Base-by-base conservation (phyloP, 176 grass and related monocot species). In the Thalia dealbata region DNA sequence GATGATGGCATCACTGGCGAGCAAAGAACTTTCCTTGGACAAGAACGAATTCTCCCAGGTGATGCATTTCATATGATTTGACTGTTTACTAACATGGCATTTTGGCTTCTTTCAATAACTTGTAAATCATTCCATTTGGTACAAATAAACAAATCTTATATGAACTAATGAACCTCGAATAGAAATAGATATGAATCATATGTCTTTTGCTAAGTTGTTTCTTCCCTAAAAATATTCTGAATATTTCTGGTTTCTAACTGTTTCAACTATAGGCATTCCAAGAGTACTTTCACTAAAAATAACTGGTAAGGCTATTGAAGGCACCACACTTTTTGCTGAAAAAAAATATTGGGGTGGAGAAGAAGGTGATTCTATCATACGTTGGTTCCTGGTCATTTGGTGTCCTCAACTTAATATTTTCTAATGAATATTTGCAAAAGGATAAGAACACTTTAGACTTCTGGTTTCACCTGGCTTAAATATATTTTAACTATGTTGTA, bases 271-370 rank as follows among this genome's bases (percentile, higher is more conserved):
- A 99, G 90, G 90, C 76, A 88, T 61, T 50, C 90, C 95, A 0
- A 86, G 55, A 43, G 21, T 93, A 55, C 65, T 93, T 85, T 99
- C 87, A 52, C 82, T 99, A 55, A 79, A 91, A 48, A 75, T 99
- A 73, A 82, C 45, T 66, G 95, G 95, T 50, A 70, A 91, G 44
- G 75, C 74, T 67, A 78, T 91, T 71, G 95, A 99, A 74, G 95
- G 90, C 66, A 72, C 66, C 65, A 88, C 73, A 61, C 62, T 99
- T 69, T 72, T 99, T 82, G 85, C 83, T 28, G 82, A 79, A 61
- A 93, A 73, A 82, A 87, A 59, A 81, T 99, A 99, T 80, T 99
- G 95, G 95, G 95, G 95, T 58, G 95, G 95, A 80, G 82, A 91
- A 86, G 95, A 97, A 91, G 95, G 95, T 45, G 72, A 99, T 41